Conservation (phyloP, 495 filamentous ascomycete genomes). For the Penicillium pulvis region DNA sequence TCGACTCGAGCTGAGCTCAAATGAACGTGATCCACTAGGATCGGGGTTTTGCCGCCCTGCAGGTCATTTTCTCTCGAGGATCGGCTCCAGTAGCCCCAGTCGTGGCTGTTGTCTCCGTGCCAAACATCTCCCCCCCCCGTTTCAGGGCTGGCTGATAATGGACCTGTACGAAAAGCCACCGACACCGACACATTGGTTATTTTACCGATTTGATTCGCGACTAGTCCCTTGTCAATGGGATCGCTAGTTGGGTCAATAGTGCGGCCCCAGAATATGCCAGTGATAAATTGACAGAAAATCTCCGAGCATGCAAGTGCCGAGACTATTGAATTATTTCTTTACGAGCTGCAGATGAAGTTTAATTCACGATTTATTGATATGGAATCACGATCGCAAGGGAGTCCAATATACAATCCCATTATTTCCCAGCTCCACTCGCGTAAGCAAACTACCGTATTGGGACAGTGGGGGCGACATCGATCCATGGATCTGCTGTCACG, state of each 20-base stretch:
- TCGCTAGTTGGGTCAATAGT: background rate
- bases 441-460: conserved; percentile 34
- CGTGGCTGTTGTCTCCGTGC: background rate
- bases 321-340: background rate
- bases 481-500: conserved; percentile 7
- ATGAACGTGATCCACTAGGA: background rate
- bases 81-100: conserved; percentile 9
- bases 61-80: background rate
- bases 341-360: background rate
- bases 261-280: background rate
- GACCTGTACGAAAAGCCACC: conserved; percentile 1
- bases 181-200: background rate
- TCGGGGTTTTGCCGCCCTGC: background rate
- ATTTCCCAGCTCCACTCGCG: background rate
- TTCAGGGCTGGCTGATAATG: background rate
- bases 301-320: background rate
- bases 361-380: background rate
- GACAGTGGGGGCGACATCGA: conserved; percentile 11
- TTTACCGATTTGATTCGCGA: background rate
- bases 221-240: background rate
- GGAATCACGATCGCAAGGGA: background rate
- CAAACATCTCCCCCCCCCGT: background rate
- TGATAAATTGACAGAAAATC: background rate
- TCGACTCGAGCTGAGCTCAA: background rate
- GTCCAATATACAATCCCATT: background rate